These are phyloP conservation scores for Pseudogymnoascus sp. DNA, from an alignment of 2,329 filamentous ascomycete species.

Conservation along the genomic window DNA sequence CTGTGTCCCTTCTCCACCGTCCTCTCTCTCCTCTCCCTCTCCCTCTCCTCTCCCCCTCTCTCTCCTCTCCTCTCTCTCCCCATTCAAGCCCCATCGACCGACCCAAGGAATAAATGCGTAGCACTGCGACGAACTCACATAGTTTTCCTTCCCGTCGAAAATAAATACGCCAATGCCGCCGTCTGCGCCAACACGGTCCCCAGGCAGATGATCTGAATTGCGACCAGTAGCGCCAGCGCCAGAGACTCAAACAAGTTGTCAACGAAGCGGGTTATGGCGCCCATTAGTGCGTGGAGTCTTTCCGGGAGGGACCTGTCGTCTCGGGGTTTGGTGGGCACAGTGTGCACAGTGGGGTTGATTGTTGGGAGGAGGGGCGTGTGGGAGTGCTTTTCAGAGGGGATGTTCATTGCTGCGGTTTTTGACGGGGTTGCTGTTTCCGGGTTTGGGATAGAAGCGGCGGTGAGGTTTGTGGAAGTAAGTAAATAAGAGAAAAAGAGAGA, in stretches of 20 bases:
- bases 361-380: not conserved
- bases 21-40: not conserved
- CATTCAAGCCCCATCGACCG: too few species aligned
- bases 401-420: not conserved
- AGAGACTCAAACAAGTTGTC: not conserved
- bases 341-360: not conserved
- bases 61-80: too few species aligned
- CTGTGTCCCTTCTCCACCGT: not conserved
- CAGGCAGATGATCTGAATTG: not conserved
- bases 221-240: not conserved
- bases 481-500: not conserved
- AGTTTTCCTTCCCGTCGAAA: not conserved
- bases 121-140: not conserved
- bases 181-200: not conserved
- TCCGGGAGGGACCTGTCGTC: not conserved
- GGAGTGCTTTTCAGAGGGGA: not conserved
- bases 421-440: not conserved
- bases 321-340: not conserved
- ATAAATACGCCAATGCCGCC: not conserved
- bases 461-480: not conserved
- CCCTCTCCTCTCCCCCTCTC: too few species aligned
- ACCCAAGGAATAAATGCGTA: too few species aligned
- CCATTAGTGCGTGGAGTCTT: not conserved
- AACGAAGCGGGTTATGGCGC: not conserved
- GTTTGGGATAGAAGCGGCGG: not conserved